Percentiles rank a stretch among this genome's conserved stretches.
phyloP scores from a whole-genome alignment of 768 basidiomycete species.

The Tylopilus felleus region DNA sequence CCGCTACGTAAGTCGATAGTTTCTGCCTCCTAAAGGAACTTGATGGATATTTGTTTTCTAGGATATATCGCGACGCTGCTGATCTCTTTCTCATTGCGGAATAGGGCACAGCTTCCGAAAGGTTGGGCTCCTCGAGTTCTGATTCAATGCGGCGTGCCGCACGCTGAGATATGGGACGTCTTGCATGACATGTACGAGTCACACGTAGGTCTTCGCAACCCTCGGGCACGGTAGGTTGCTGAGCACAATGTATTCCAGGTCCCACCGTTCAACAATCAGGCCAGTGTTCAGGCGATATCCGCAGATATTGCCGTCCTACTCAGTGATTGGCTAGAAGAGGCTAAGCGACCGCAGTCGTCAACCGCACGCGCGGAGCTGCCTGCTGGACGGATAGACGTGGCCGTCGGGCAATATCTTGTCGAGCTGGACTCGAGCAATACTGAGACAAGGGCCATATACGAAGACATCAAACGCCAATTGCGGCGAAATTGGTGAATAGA shows the following conservation, averaged over 20 bases:
- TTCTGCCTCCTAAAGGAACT: neutral
- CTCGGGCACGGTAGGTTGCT: neutral
- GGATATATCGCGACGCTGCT: slow-evolving; percentile 75
- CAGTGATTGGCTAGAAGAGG: slow-evolving; percentile 76
- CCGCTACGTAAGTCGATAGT: slow-evolving; percentile 62
- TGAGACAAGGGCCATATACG: slow-evolving; percentile 65
- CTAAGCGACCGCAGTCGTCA: slow-evolving; percentile 67
- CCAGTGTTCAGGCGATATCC: slow-evolving; percentile 75
- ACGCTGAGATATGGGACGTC: slow-evolving; percentile 79
- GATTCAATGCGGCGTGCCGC: slow-evolving; percentile 77
- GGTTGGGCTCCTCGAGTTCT: slow-evolving; percentile 86
- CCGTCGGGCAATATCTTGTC: slow-evolving; percentile 69
- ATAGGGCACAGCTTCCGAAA: slow-evolving; percentile 52
- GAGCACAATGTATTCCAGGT: slow-evolving; percentile 42
- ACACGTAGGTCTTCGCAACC: slow-evolving; percentile 51
- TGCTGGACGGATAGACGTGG: slow-evolving; percentile 69
- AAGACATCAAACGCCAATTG: slow-evolving; percentile 67
- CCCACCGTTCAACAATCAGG: slow-evolving; percentile 79
- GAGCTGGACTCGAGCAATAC: slow-evolving; percentile 61
- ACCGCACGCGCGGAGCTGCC: slow-evolving; percentile 66
- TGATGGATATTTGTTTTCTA: slow-evolving; percentile 29
- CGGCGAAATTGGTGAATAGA: slow-evolving; percentile 64
- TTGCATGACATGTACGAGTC: slow-evolving; percentile 86
- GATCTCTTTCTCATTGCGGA: slow-evolving; percentile 66
- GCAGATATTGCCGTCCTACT: slow-evolving; percentile 80